phyloP scores from a whole-genome alignment of 805 yeast species.

The Schwanniomyces yamadae region DNA sequence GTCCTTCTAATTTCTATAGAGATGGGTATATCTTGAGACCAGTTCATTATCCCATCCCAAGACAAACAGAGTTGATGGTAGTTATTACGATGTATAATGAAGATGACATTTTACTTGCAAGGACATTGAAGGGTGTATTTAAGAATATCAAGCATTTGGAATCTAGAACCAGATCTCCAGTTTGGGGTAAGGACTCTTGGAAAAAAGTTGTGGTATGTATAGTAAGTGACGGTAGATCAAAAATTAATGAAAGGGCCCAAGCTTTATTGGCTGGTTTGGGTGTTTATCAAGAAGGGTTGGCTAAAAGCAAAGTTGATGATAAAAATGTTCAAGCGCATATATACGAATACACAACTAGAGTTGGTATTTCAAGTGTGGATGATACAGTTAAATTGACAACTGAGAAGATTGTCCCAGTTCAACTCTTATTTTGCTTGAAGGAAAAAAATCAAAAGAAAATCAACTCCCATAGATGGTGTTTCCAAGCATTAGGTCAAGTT shows the following conservation, averaged over 20 bases:
- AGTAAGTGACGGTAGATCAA: conserved; percentile 65
- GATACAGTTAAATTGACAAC: conserved; percentile 54
- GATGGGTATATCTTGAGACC: conserved; percentile 59
- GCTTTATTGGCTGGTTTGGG: conserved; percentile 66
- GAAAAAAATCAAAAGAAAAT: conserved; percentile 64
- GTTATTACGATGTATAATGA: conserved; percentile 69
- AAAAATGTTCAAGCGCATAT: conserved; percentile 62
- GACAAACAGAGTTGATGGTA: conserved; percentile 60
- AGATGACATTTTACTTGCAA: conserved; percentile 58
- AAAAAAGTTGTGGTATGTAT: conserved; percentile 62
- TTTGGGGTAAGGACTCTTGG: conserved; percentile 52
- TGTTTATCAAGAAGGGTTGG: conserved; percentile 64
- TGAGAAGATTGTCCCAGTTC: conserved; percentile 61
- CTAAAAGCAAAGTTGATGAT: conserved; percentile 58
- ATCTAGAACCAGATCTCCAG: conserved; percentile 45
- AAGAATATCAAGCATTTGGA: conserved; percentile 60
- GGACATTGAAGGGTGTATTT: conserved; percentile 64
- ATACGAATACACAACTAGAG: conserved; percentile 65
- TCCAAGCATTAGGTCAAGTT: conserved; percentile 59
- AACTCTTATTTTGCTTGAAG: conserved; percentile 58
- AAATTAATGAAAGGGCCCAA: conserved; percentile 60
- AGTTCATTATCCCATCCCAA: conserved; percentile 49
- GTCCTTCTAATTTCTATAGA: conserved; percentile 61
- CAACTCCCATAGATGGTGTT: conserved; percentile 69
- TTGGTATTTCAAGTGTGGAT: conserved; percentile 45